These are phyloP conservation scores for Rhinocladiella mackenziei DNA, from an alignment of 2,329 filamentous ascomycete species.

Conservation along the genomic window DNA sequence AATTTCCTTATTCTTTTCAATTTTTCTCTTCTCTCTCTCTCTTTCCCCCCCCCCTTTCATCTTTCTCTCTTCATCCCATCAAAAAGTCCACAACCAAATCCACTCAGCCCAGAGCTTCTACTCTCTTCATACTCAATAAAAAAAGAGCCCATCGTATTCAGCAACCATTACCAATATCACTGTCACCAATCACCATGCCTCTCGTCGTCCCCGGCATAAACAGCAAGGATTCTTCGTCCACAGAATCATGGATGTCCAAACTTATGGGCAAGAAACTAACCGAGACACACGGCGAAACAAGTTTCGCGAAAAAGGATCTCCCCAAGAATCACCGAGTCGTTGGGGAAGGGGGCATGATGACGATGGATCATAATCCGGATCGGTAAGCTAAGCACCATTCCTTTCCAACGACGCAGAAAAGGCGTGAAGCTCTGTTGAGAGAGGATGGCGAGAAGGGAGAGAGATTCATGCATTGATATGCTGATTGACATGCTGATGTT, in stretches of 20 bases:
- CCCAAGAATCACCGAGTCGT: slow-evolving; percentile 44
- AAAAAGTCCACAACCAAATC: not conserved
- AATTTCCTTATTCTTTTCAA: too few species aligned
- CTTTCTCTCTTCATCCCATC: too few species aligned
- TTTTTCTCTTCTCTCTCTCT: too few species aligned
- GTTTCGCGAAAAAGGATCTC: slow-evolving; percentile 46
- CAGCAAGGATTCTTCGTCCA: slow-evolving; percentile 28
- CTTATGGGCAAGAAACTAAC: slow-evolving; percentile 46
- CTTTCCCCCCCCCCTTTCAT: too few species aligned
- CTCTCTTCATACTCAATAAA: too few species aligned
- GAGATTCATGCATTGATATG: not conserved
- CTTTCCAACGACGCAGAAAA: not conserved
- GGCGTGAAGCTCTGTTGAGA: too few species aligned
- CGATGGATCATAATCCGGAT: slow-evolving; percentile 42
- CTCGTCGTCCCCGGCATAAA: slow-evolving; percentile 46
- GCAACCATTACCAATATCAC: not conserved
- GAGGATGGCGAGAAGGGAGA: too few species aligned
- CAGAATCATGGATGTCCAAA: slow-evolving; percentile 40
- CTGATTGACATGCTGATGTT: not conserved
- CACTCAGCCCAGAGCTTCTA: too few species aligned
- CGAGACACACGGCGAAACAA: slow-evolving; percentile 33
- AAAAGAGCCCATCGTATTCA: too few species aligned
- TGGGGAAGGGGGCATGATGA: slow-evolving; percentile 36
- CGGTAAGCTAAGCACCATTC: slow-evolving; percentile 35
- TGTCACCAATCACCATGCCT: slow-evolving; percentile 38